Base-by-base conservation (phyloP, 2,329 filamentous ascomycete genomes). In the Sordariomycetes sp. region DNA sequence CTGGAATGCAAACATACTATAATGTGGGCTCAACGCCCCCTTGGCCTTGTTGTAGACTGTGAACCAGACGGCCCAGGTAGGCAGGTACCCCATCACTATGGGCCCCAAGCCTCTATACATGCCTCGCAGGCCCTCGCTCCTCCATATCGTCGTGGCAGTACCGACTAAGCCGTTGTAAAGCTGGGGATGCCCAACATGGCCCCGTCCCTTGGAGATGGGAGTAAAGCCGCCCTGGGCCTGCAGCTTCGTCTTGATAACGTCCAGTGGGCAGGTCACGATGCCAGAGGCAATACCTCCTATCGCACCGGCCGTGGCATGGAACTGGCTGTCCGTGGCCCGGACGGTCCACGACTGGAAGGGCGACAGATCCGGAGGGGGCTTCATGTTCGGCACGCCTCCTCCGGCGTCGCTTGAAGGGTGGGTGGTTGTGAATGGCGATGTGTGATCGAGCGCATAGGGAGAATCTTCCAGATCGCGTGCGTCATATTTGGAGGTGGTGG, bases 211-310 rank as follows among this genome's bases (percentile, higher is more conserved):
- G 65, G 74, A 79, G 68, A 71, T 72, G 63, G 74, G 80, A 64
- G 71, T 64, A 71, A 96, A 95, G 22, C 90, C 89, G 62, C 93
- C 93, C 71, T 97, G 94, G 18, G 92, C 93, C 71, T 99, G 94
- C 61, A 99, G 75, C 73, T 97, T 97, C 52, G 94, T 99, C 77
- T 99, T 99, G 73, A 99, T 97, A 62, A 99, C 94, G 77, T 99
- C 94, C 65, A 99, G 85, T 50, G 94, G 94, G 71, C 94, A 99
- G 57, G 93, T 97, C 63, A 97, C 89, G 59, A 99, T 83, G 55
- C 94, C 94, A 8, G 92, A 96, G 24, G 90, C 91, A 67, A 97
- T 90, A 55, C 94, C 94, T 55, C 92, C 93, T 59, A 90, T 79
- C 54, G 92, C 93, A 59, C 94, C 94, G 51, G 90, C 87, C 59